phyloP scores from a whole-genome alignment of 495 filamentous ascomycete species.

The Amniculicola lignicola region DNA sequence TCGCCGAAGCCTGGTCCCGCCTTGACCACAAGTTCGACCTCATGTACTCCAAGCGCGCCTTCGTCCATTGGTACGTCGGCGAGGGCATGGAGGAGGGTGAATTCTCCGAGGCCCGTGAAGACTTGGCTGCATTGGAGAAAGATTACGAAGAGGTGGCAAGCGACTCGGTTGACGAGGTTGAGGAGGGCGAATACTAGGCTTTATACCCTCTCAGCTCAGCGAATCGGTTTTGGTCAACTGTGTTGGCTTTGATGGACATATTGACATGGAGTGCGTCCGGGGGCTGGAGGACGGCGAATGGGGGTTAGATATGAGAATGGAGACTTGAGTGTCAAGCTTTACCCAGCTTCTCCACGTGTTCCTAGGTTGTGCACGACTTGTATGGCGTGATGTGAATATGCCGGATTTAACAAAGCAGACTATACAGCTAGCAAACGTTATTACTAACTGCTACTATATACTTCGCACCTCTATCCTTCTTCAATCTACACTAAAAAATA shows the following conservation, averaged over 20 bases:
- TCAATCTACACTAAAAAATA: no score
- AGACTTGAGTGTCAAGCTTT: no score
- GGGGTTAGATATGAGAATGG: no score
- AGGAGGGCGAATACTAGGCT: slow-evolving; percentile 65
- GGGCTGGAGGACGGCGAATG: no score
- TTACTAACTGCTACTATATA: no score
- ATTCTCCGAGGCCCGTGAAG: slow-evolving; percentile 87
- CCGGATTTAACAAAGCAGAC: no score
- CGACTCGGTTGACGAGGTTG: slow-evolving; percentile 65
- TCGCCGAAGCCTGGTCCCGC: slow-evolving; percentile 85
- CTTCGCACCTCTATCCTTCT: no score
- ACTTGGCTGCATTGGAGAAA: slow-evolving; percentile 83
- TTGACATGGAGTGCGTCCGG: not conserved
- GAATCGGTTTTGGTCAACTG: not conserved
- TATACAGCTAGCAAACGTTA: no score
- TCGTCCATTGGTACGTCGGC: slow-evolving; percentile 94
- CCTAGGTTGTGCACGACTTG: no score
- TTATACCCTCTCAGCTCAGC: slow-evolving; percentile 21
- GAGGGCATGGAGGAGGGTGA: slow-evolving; percentile 97
- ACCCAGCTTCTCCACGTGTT: no score
- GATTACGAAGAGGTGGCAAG: slow-evolving; percentile 89
- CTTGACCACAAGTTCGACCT: slow-evolving; percentile 93
- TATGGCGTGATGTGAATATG: no score
- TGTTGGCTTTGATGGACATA: slow-evolving; percentile 12
- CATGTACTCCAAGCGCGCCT: slow-evolving; percentile 94